Conservation (phyloP, 2,329 filamentous ascomycete species). For the Tolypocladium nubicola region DNA sequence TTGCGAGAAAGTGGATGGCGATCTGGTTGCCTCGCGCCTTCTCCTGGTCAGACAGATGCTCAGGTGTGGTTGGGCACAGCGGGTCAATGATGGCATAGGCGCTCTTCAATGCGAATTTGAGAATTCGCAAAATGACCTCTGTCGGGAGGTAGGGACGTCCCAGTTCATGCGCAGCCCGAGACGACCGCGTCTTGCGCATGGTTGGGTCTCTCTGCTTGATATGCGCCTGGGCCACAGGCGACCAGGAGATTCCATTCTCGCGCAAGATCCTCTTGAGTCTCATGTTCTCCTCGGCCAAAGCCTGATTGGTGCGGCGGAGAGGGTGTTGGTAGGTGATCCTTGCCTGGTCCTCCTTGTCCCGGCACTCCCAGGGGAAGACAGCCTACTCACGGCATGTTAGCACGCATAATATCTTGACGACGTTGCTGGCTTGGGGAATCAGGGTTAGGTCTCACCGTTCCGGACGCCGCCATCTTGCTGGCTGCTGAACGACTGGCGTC, state of each 20-base stretch:
- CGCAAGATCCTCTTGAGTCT: slow-evolving; percentile 39
- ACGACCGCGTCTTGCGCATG: slow-evolving; percentile 22
- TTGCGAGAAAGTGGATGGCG: slow-evolving; percentile 41
- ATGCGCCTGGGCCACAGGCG: slow-evolving; percentile 22
- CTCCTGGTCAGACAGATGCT: slow-evolving; percentile 33
- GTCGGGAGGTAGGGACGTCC: slow-evolving; percentile 35
- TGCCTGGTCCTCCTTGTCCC: slow-evolving; percentile 41
- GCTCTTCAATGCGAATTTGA: slow-evolving; percentile 40
- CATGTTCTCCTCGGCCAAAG: slow-evolving; percentile 37
- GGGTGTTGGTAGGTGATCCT: slow-evolving; percentile 36
- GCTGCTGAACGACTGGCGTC: neutral
- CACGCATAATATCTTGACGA: neutral
- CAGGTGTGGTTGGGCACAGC: slow-evolving; percentile 30
- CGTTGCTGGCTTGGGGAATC: no score
- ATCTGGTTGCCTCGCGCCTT: slow-evolving; percentile 34
- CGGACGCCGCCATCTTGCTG: slow-evolving; percentile 1
- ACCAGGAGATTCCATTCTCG: slow-evolving; percentile 42
- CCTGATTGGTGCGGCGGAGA: slow-evolving; percentile 33
- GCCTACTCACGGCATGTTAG: slow-evolving; percentile 10
- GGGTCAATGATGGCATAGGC: slow-evolving; percentile 42
- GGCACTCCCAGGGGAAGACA: slow-evolving; percentile 36
- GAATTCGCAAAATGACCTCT: slow-evolving; percentile 41
- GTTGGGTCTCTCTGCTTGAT: slow-evolving; percentile 18
- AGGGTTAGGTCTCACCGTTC: neutral
- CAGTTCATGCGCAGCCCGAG: slow-evolving; percentile 15